These are phyloP conservation scores for Pisolithus orientalis DNA, from an alignment of 768 basidiomycete genomes.

Conservation along the genomic window DNA sequence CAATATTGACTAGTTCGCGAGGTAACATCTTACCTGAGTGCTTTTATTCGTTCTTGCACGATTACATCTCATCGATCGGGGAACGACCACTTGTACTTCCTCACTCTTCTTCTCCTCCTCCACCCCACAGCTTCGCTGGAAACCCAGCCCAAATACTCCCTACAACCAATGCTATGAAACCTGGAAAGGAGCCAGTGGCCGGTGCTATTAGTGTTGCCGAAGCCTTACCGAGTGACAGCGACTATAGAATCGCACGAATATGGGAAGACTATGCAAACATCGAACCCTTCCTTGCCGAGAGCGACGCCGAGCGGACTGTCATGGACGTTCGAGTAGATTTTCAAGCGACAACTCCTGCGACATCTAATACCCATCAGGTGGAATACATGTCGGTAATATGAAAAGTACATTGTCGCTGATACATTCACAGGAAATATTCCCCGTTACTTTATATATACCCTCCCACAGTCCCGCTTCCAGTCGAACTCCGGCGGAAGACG, in stretches of 20 bases:
- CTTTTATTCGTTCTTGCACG: conserved; percentile 93
- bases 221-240: conserved; percentile 72
- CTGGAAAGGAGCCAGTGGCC: conserved; percentile 9
- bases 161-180: conserved; percentile 27
- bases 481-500: conserved; percentile 69
- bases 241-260: conserved; percentile 74
- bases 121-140: conserved; percentile 20
- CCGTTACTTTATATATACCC: conserved; percentile 64
- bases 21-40: conserved; percentile 83
- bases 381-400: not conserved
- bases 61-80: conserved; percentile 77
- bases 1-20: conserved; percentile 65
- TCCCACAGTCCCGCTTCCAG: conserved; percentile 36
- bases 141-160: conserved; percentile 28
- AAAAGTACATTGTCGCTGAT: conserved; percentile 2
- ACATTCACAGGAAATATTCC: conserved; percentile 58
- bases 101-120: conserved; percentile 33
- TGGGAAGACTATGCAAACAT: conserved; percentile 85
- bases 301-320: conserved; percentile 35
- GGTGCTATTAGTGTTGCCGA: conserved; percentile 21
- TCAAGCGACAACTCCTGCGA: conserved; percentile 24
- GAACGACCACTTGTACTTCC: conserved; percentile 50
- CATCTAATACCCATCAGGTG: conserved; percentile 60
- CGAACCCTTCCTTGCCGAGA: conserved; percentile 61
- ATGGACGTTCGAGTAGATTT: conserved; percentile 56